Percentiles rank a stretch among this genome's conserved stretches.
Evolutionary conservation across 1,139 yeast species (phyloP).

Genomic region (Lodderomyces theae): DNA sequence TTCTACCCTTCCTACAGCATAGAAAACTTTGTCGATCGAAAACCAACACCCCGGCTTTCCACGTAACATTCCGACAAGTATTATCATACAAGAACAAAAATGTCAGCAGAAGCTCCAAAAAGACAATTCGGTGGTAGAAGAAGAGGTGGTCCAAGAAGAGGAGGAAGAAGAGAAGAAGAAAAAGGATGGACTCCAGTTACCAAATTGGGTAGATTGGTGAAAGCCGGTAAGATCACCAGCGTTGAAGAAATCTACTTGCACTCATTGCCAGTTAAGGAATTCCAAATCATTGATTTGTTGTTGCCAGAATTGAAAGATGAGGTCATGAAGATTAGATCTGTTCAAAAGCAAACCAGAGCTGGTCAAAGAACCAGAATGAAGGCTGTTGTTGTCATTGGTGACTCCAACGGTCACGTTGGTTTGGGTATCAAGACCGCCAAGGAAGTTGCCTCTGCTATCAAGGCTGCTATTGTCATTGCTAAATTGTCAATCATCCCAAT

Average conservation of each 20-base stretch:
- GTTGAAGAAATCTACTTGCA: slow-evolving; percentile 99
- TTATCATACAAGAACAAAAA: too few species aligned
- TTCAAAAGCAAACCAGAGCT: slow-evolving; percentile 99
- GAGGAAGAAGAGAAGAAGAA: slow-evolving; percentile 84
- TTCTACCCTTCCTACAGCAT: not conserved
- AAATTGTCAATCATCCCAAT: slow-evolving; percentile 98
- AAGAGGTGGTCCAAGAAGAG: slow-evolving; percentile 56
- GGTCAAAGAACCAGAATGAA: slow-evolving; percentile 99
- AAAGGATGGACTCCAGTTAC: slow-evolving; percentile 99
- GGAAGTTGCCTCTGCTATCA: slow-evolving; percentile 99
- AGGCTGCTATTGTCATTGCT: slow-evolving; percentile 99
- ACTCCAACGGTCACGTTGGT: slow-evolving; percentile 99
- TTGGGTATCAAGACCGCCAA: slow-evolving; percentile 99
- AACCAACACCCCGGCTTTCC: slow-evolving; percentile 92
- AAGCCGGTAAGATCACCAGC: slow-evolving; percentile 96
- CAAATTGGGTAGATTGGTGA: slow-evolving; percentile 99
- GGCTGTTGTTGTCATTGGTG: slow-evolving; percentile 99
- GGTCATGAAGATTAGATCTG: slow-evolving; percentile 99
- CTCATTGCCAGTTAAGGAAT: slow-evolving; percentile 99
- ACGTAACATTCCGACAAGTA: slow-evolving; percentile 77
- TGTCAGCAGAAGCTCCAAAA: slow-evolving; percentile 68
- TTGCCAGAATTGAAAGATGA: slow-evolving; percentile 96
- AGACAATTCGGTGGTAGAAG: slow-evolving; percentile 64
- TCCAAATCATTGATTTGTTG: slow-evolving; percentile 95
- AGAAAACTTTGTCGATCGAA: slow-evolving; percentile 65